Evolutionary conservation across 164 flowering plant species (phyloP), one percentile per base, ranked within the genome.

Genomic region (Tetracentron sinense): DNA sequence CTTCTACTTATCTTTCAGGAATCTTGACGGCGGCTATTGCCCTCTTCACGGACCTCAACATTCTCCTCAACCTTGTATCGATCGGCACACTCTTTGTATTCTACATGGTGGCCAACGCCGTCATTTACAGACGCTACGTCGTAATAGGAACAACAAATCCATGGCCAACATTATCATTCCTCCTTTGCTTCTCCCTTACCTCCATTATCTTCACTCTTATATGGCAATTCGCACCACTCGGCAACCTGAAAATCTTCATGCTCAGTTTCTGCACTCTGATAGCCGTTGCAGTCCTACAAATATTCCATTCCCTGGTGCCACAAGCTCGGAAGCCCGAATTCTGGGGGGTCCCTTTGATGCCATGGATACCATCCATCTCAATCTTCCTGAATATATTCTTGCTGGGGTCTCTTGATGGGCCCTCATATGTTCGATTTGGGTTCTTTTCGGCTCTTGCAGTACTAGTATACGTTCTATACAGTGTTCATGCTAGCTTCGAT

Each of bases 341-440:
- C 5, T 77, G 78, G 80, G 80, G 80, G 11, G 75, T 58, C 12
- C 78, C 80, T 15, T 57, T 68, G 20, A 21, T 74, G 6, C 80
- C 80, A 10, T 77, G 80, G 80, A 6, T 77, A 54, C 78, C 77
- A 29, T 74, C 80, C 7, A 54, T 29, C n/a, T 53, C 63, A 53
- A 71, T 77, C 8, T 75, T 73, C 23, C 54, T 71, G 23, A 77
- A 74, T 44, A 60, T 77, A 10, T 77, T 74, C 66, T 54, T 77
- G 29, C 38, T 77, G 66, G 80, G 78, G 0, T 77, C 80, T 0
- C 66, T 77, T 20, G 80, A 77, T 22, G 69, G 52, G 10, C 48
- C 66, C 10, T 76, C 79, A 0, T 76, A 63, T 22, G 10, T 66
- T 23, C 63, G 79, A 42, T 76, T 76, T 23, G 53, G 28, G 4